Evolutionary conservation across 2,329 filamentous ascomycete species (phyloP), one percentile per base, ranked within the genome.

Genomic region (Aotearoamyces nothofagi): DNA sequence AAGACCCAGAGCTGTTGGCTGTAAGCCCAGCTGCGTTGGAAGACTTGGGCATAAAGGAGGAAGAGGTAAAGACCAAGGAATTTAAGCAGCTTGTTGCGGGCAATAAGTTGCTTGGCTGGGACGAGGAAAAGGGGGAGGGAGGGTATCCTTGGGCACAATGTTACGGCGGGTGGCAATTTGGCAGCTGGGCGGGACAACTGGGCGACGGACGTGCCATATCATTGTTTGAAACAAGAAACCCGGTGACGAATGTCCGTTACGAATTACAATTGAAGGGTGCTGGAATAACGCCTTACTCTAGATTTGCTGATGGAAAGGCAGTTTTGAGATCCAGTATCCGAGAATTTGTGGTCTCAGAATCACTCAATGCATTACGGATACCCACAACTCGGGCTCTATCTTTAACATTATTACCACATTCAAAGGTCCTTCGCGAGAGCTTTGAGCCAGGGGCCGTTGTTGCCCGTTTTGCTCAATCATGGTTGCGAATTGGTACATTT

Each of bases 111-210:
- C 69, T 79, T 32, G 87, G 84, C 27, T 80, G 78, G 69, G 68
- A 83, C 38, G 68, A 78, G 33, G 65, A 72, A 33, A 63, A 61
- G 39, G 50, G 57, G 14, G 58, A 71, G 33, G 78, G 79, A 12
- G 73, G 90, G 24, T 98, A 98, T 50, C 87, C 90, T 0, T 98
- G 90, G 90, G 86, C 90, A 17, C 90, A 98, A 56, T 96, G 90
- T 57, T 98, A 98, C 51, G 90, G 90, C 33, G 87, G 87, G 32
- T 72, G 67, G 46, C 65, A 74, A 47, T 73, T 76, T 49, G 90
- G 90, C 5, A 73, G 79, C 40, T 98, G 87, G 87, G 90, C 90
- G 3, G 86, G 90, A 5, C 90, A 98, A 53, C 69, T 98, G 1
- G 90, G 90, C 23, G 90, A 98, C 49, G 90, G 90, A 20, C 69